phyloP scores from a whole-genome alignment of 306 rosid species.

The Gastrolobium villosum region DNA sequence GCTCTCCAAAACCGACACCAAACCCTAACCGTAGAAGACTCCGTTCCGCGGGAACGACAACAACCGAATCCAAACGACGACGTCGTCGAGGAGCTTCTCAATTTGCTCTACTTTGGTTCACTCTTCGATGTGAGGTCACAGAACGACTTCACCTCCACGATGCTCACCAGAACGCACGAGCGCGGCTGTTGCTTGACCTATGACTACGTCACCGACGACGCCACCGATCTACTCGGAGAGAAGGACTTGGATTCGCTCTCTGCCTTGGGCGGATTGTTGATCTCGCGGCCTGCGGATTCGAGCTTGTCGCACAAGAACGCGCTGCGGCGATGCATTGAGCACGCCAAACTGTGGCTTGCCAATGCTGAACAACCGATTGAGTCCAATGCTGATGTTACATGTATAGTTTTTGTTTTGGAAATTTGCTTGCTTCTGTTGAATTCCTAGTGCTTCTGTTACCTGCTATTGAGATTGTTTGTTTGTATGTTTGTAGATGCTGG shows the following conservation, averaged over 20 bases:
- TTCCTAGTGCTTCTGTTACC: background rate
- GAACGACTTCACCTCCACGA: constrained; percentile 84
- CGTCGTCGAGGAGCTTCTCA: constrained; percentile 76
- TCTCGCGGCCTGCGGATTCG: constrained; percentile 84
- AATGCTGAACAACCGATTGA: constrained; percentile 77
- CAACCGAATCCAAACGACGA: constrained; percentile 38
- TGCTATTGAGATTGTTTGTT: background rate
- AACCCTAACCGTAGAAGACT: constrained; percentile 35
- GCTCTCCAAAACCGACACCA: constrained; percentile 54
- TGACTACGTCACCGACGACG: constrained; percentile 95
- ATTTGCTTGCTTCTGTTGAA: background rate
- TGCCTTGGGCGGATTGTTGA: constrained; percentile 66
- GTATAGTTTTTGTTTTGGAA: constrained; percentile 50
- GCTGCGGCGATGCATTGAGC: constrained; percentile 79
- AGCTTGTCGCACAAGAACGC: constrained; percentile 90
- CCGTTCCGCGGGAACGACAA: background rate
- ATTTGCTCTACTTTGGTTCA: constrained; percentile 88
- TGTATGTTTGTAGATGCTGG: constrained; percentile 62
- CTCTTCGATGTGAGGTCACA: constrained; percentile 90
- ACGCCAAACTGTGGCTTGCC: constrained; percentile 88
- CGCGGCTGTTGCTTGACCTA: constrained; percentile 95
- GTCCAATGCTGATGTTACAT: constrained; percentile 70
- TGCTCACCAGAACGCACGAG: constrained; percentile 90
- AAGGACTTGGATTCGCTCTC: constrained; percentile 88
- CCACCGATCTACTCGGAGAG: constrained; percentile 92